Conservation (phyloP, 2,329 filamentous ascomycete genomes). For the Botryotinia convoluta region DNA sequence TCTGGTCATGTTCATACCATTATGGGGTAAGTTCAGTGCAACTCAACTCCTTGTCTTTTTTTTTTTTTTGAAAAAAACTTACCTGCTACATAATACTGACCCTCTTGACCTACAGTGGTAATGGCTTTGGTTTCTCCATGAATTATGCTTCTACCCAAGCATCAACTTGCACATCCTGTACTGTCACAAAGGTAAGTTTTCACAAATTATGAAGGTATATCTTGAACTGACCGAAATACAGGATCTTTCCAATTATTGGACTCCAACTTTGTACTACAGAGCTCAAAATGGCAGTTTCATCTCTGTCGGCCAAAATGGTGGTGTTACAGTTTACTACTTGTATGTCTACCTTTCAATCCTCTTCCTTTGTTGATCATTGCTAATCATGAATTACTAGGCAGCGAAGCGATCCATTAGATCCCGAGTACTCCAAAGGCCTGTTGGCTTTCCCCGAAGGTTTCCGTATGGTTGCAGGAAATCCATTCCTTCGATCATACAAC, state of each 20-base stretch:
- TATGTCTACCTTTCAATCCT: slow-evolving; percentile 31
- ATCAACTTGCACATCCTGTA: slow-evolving; percentile 62
- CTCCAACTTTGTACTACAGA: slow-evolving; percentile 56
- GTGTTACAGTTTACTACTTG: slow-evolving; percentile 57
- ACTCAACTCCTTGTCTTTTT: background rate
- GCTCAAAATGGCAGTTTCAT: slow-evolving; percentile 56
- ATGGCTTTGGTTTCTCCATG: slow-evolving; percentile 56
- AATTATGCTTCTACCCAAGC: slow-evolving; percentile 50
- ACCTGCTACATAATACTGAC: background rate
- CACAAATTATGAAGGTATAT: background rate
- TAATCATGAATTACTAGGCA: slow-evolving; percentile 35
- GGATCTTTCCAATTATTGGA: slow-evolving; percentile 65
- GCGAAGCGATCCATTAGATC: slow-evolving; percentile 42
- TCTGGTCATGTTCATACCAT: slow-evolving; percentile 60
- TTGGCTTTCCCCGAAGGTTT: slow-evolving; percentile 60
- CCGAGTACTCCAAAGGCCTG: slow-evolving; percentile 44
- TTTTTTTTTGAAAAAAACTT: too few relatives aligned
- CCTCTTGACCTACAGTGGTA: slow-evolving; percentile 29
- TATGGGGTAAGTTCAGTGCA: slow-evolving; percentile 47
- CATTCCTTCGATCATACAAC: slow-evolving; percentile 49
- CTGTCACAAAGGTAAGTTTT: slow-evolving; percentile 47
- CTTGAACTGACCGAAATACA: background rate
- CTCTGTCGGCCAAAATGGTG: slow-evolving; percentile 44
- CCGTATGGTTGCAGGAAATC: slow-evolving; percentile 63
- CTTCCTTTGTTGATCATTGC: background rate